phyloP scores from a whole-genome alignment of 768 basidiomycete genomes.

The Tricholoma flavovirens region DNA sequence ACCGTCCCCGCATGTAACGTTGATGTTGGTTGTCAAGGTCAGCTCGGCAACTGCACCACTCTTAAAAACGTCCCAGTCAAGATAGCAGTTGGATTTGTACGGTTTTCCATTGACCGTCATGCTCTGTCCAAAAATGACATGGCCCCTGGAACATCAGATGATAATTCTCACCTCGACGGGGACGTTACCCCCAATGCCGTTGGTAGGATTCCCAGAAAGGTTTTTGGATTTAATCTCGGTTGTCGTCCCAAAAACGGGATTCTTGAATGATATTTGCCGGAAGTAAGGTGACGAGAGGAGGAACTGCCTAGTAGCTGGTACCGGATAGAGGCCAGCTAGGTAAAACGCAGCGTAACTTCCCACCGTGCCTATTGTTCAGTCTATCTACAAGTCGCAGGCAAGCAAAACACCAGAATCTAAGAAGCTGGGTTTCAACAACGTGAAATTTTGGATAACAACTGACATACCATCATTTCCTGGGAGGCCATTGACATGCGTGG shows the following conservation, averaged over 20 bases:
- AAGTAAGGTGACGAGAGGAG: conserved; percentile 61
- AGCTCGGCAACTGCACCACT: conserved; percentile 48
- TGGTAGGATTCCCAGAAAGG: background rate
- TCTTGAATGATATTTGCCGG: conserved; percentile 53
- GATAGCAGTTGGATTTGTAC: conserved; percentile 59
- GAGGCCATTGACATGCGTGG: conserved; percentile 42
- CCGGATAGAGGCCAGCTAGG: conserved; percentile 54
- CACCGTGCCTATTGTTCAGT: conserved; percentile 45
- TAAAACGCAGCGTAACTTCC: conserved; percentile 56
- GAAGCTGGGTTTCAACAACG: background rate
- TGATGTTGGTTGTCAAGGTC: conserved; percentile 48
- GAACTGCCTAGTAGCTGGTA: conserved; percentile 57
- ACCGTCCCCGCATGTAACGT: conserved; percentile 44
- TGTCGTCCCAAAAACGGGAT: conserved; percentile 50
- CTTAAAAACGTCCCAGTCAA: conserved; percentile 60
- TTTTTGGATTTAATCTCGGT: conserved; percentile 47
- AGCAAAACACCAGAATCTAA: conserved; percentile 17
- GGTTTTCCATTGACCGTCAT: conserved; percentile 51
- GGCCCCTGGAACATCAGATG: background rate
- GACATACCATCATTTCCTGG: conserved; percentile 60
- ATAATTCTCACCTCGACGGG: conserved; percentile 44
- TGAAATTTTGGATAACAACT: background rate
- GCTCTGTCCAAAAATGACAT: conserved; percentile 29
- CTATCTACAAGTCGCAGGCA: background rate
- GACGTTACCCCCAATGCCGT: background rate